Conservation (phyloP, 768 basidiomycete species). For the Macrocybe gigantea region DNA sequence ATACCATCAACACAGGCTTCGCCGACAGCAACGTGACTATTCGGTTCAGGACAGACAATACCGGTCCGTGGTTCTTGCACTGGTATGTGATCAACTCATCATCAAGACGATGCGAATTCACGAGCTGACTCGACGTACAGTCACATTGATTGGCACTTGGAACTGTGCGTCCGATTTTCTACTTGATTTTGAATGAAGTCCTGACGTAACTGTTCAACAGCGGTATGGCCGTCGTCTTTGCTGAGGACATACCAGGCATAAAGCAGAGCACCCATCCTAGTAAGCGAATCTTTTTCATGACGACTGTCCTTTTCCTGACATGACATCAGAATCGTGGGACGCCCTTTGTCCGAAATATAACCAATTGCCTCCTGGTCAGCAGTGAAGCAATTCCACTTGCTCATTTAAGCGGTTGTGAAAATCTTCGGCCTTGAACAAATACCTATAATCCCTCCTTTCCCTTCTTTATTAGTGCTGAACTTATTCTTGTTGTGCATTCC, state of each 20-base stretch:
- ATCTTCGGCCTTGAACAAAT: no score
- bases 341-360: constrained; percentile 5
- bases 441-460: no score
- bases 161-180: constrained; percentile 10
- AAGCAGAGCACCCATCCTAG: background rate
- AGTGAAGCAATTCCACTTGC: no score
- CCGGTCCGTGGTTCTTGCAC: constrained; percentile 55
- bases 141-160: constrained; percentile 32
- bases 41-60: constrained; percentile 60
- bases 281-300: background rate
- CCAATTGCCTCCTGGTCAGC: background rate
- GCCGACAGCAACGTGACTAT: constrained; percentile 43
- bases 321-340: background rate
- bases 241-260: constrained; percentile 22
- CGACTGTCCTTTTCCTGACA: background rate
- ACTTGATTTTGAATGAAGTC: background rate
- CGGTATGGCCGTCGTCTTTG: constrained; percentile 28
- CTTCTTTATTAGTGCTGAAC: no score
- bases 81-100: constrained; percentile 17
- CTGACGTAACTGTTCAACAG: constrained; percentile 4
- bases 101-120: background rate
- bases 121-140: constrained; percentile 11
- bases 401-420: no score
- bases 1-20: constrained; percentile 39
- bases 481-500: no score